phyloP scores from a whole-genome alignment of 352 stramenopile genomes.

The Aphanomyces invadans region DNA sequence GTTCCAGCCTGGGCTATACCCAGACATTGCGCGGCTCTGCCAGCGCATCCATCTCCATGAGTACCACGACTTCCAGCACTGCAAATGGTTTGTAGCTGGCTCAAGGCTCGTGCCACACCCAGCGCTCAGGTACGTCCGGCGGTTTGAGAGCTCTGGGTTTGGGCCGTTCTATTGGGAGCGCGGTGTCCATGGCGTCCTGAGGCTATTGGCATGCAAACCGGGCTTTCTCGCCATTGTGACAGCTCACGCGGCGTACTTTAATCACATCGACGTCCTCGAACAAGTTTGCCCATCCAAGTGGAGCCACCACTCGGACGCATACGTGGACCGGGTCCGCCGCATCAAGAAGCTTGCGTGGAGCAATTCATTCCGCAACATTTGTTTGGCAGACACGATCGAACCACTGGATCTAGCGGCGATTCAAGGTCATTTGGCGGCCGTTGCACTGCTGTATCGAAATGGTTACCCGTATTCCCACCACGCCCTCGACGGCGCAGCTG shows the following conservation, averaged over 20 bases:
- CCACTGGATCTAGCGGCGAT: slow-evolving; percentile 1
- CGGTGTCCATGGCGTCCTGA: background rate
- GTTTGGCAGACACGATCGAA: background rate
- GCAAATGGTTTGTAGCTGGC: background rate
- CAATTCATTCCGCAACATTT: slow-evolving; percentile 6
- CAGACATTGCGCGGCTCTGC: background rate
- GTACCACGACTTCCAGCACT: slow-evolving; percentile 1
- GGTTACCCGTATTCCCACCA: slow-evolving; percentile 1
- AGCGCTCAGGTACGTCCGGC: background rate
- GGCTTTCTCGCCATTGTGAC: background rate
- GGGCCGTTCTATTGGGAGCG: background rate
- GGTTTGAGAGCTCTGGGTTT: background rate
- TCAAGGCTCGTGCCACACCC: background rate
- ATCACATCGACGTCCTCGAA: background rate
- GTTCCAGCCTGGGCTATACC: background rate
- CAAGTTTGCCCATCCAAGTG: background rate
- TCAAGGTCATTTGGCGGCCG: slow-evolving; percentile 1
- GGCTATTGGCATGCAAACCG: background rate
- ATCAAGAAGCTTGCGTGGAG: slow-evolving; percentile 4
- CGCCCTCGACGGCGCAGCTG: background rate
- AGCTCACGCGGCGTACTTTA: background rate
- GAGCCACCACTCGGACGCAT: background rate
- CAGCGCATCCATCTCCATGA: background rate
- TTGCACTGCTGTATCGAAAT: background rate
- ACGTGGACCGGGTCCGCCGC: background rate